Evolutionary conservation across 73 alveolate species (phyloP), one percentile per base, ranked within the genome.

Genomic region (Effrenium voratum): DNA sequence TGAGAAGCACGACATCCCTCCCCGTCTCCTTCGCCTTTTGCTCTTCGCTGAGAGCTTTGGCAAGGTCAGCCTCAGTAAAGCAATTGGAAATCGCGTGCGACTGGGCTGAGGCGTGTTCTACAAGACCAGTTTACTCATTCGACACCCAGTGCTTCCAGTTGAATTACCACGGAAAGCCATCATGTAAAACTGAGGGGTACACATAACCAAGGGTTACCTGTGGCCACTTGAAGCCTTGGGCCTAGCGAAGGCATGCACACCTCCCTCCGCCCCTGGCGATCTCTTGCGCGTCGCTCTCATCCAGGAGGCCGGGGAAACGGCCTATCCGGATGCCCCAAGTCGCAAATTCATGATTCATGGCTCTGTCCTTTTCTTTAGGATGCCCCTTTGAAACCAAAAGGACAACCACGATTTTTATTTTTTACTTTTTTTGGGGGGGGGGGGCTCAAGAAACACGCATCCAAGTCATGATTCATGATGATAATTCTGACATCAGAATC

Each of bases 11-110:
- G n/a, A n/a, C n/a, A n/a, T n/a, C n/a, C n/a, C n/a, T n/a, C n/a
- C n/a, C n/a, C n/a, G n/a, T n/a, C n/a, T n/a, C 92, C 92, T 82
- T 47, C 36, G 92, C 46, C 34, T 82, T 82, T 50, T 82, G 92
- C 92, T 82, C 92, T 82, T 82, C 92, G 49, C 92, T 82, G 40
- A 82, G 40, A 32, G 75, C 73, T 26, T 49, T 49, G 5, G 92
- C 92, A 47, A 82, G n/a, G 75, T 30, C 72, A 32, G 70, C 91
- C 91, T 80, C 41, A 6, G 26, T 16, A 19, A 41, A 24, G 32
- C 4, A 12, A 52, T 52, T 52, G 19, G 63, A 52, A 12, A 52
- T 52, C 19, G 19, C 19, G 63, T 52, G 8, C 8, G 19, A 52
- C 19, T 52, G 26, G 19, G 63, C 8, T 52, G 3, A 57, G 16